Conservation (phyloP, 768 basidiomycete species). For the Boletus subcaerulescens region DNA sequence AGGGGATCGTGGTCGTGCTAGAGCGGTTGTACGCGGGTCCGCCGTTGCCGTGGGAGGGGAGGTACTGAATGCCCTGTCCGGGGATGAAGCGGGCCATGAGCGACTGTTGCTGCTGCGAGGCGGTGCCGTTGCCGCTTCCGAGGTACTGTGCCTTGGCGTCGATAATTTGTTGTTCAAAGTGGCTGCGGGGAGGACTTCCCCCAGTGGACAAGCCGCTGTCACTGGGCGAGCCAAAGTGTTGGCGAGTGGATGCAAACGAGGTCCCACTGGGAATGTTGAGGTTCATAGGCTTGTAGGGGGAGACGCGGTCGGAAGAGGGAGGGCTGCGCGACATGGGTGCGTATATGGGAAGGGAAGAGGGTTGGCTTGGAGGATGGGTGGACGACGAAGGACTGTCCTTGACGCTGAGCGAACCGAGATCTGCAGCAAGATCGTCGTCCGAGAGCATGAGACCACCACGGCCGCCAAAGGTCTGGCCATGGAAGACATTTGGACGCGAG, state of each 20-base stretch:
- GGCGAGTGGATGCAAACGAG: conserved; percentile 42
- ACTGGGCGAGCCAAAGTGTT: conserved; percentile 55
- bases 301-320: conserved; percentile 47
- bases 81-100: conserved; percentile 62
- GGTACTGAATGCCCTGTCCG: conserved; percentile 61
- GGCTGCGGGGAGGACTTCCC: conserved; percentile 48
- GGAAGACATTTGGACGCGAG: conserved; percentile 31
- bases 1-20: conserved; percentile 36
- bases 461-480: conserved; percentile 36
- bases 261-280: conserved; percentile 51
- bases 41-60: conserved; percentile 37
- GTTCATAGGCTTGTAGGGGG: conserved; percentile 62
- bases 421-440: conserved; percentile 78
- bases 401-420: conserved; percentile 63
- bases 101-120: conserved; percentile 28
- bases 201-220: conserved; percentile 53
- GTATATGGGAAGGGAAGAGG: conserved; percentile 75
- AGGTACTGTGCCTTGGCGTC: conserved; percentile 41
- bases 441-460: conserved; percentile 65
- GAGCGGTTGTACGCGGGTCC: conserved; percentile 38
- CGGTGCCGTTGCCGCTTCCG: conserved; percentile 15
- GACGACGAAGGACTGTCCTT: conserved; percentile 39
- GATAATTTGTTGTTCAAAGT: conserved; percentile 46
- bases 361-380: conserved; percentile 58
- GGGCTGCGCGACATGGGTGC: conserved; percentile 66